These are phyloP conservation scores for Solanum ossicruentum DNA, from an alignment of 257 asterid species.

Conservation along the genomic window DNA sequence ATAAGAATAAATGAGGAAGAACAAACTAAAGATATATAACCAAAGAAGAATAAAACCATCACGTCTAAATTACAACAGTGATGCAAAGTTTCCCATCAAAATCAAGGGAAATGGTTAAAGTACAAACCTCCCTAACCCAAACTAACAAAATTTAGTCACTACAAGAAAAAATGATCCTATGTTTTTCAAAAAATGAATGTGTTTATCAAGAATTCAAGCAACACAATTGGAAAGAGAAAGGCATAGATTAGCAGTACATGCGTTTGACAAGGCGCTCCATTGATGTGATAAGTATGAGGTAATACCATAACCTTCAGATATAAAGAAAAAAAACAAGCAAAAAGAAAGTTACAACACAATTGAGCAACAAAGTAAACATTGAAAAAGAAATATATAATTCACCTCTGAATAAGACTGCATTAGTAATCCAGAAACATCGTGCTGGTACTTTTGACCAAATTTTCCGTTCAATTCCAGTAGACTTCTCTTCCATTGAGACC, in stretches of 20 bases:
- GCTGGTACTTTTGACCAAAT: slow-evolving; percentile 47
- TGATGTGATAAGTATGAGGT: slow-evolving; percentile 65
- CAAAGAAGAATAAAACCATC: neutral
- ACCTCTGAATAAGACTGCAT: slow-evolving; percentile 68
- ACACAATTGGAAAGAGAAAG: neutral
- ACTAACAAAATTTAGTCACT: neutral
- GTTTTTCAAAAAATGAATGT: neutral
- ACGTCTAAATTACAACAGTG: neutral
- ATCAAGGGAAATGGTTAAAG: neutral
- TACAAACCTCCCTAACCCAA: neutral
- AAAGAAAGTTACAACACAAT: neutral
- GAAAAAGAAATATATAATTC: neutral
- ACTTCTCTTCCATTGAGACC: slow-evolving; percentile 62
- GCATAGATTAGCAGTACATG: slow-evolving; percentile 37
- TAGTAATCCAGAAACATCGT: slow-evolving; percentile 28
- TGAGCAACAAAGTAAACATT: neutral
- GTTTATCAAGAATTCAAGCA: neutral
- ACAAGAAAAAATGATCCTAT: neutral
- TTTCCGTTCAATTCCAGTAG: slow-evolving; percentile 59
- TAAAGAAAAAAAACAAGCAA: neutral
- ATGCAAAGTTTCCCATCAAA: neutral
- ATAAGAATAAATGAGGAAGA: neutral
- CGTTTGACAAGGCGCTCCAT: slow-evolving; percentile 55
- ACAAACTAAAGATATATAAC: neutral
- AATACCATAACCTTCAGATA: slow-evolving; percentile 41